Percentiles rank a stretch among this genome's conserved stretches.
phyloP scores from a whole-genome alignment of 495 filamentous ascomycete species.

The Penicilliopsis zonata region DNA sequence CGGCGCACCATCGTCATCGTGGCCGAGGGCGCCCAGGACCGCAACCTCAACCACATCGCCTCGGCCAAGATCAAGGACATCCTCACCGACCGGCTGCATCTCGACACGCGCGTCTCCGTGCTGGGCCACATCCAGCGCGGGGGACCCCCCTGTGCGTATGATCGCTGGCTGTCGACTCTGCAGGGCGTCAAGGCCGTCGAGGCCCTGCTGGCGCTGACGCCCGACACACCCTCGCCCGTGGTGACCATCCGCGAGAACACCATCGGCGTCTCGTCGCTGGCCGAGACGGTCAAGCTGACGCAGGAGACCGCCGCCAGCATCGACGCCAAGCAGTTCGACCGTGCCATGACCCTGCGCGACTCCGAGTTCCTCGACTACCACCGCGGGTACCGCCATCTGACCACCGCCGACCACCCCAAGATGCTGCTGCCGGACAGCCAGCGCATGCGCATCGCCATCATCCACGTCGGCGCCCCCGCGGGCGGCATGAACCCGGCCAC shows the following conservation, averaged over 20 bases:
- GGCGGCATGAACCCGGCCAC: constrained; percentile 98
- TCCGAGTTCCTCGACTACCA: constrained; percentile 92
- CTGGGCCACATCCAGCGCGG: constrained; percentile 94
- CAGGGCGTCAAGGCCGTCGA: constrained; percentile 96
- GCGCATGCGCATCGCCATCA: constrained; percentile 87
- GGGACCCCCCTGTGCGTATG: constrained; percentile 83
- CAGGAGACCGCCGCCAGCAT: constrained; percentile 75
- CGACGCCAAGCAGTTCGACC: constrained; percentile 65
- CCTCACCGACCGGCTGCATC: constrained; percentile 60
- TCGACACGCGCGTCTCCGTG: constrained; percentile 92
- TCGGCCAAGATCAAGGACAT: constrained; percentile 74
- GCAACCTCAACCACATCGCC: constrained; percentile 74
- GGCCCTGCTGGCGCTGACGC: constrained; percentile 81
- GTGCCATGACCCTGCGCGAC: constrained; percentile 78
- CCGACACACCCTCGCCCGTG: constrained; percentile 82
- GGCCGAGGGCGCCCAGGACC: constrained; percentile 87
- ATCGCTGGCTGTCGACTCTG: constrained; percentile 83
- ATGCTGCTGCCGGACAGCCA: constrained; percentile 54
- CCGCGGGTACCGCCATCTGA: constrained; percentile 78
- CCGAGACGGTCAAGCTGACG: constrained; percentile 78
- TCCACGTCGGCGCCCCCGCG: constrained; percentile 96
- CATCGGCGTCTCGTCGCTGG: constrained; percentile 75
- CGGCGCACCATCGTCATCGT: constrained; percentile 97
- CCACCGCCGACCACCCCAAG: constrained; percentile 52
- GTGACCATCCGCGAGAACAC: constrained; percentile 98